phyloP scores from a whole-genome alignment of 805 yeast species.

The Candida pseudoglaebosa region DNA sequence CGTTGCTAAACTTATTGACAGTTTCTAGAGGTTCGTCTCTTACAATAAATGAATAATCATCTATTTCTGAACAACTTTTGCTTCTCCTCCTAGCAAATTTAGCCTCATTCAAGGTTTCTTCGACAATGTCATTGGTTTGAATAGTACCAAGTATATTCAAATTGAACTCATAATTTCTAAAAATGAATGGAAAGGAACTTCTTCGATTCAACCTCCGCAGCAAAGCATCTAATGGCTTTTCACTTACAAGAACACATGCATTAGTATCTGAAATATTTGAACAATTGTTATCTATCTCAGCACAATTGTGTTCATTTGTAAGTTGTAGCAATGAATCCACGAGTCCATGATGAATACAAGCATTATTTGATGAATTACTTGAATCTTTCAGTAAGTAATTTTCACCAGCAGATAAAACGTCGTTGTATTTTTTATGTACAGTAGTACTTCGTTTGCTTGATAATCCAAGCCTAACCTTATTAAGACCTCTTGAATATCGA shows the following conservation, averaged over 20 bases:
- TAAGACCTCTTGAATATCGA: slow-evolving; percentile 31
- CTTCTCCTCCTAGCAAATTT: slow-evolving; percentile 1
- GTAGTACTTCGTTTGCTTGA: slow-evolving; percentile 17
- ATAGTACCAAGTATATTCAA: slow-evolving; percentile 14
- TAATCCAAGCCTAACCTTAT: slow-evolving; percentile 31
- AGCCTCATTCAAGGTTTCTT: neutral
- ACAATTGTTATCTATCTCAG: neutral
- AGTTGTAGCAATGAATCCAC: slow-evolving; percentile 20
- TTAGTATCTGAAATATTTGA: slow-evolving; percentile 2
- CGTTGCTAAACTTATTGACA: slow-evolving; percentile 14
- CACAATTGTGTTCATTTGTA: slow-evolving; percentile 6
- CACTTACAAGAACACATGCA: neutral
- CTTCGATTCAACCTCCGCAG: slow-evolving; percentile 20
- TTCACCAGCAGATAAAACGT: slow-evolving; percentile 3
- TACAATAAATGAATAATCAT: neutral
- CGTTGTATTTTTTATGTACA: neutral
- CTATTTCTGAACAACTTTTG: slow-evolving; percentile 5
- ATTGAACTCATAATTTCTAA: slow-evolving; percentile 10
- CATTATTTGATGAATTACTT: neutral
- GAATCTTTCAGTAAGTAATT: neutral
- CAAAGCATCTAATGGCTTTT: slow-evolving; percentile 7
- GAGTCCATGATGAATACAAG: slow-evolving; percentile 8
- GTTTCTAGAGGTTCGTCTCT: slow-evolving; percentile 9
- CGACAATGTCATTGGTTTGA: slow-evolving; percentile 3
- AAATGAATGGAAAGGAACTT: slow-evolving; percentile 28